Evolutionary conservation across 768 basidiomycete genomes (phyloP), one percentile per base, ranked within the genome.

Genomic region (Chalciporus sphaerocephalus): DNA sequence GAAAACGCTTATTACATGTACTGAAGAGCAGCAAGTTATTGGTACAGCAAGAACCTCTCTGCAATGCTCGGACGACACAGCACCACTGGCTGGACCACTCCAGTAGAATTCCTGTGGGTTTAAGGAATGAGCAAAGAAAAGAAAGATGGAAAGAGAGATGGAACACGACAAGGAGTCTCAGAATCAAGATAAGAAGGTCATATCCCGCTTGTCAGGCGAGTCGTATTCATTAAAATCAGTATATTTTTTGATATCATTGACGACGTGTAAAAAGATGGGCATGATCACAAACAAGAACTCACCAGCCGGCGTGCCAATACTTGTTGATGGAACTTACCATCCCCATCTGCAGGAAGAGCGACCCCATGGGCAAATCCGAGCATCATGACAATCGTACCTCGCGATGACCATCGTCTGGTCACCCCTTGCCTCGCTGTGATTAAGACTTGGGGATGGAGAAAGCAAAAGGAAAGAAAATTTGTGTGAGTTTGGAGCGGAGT

Each of bases 191-290:
- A 34, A 27, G 40, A 25, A 39, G 52, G 40, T 53, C 52, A 53
- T 51, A 15, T 51, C 52, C 33, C 30, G 45, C 52, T 43, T 58
- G 41, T 60, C 46, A 47, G 17, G 54, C 60, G 54, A 52, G 57
- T 61, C 60, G 50, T 58, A 61, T 53, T 61, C 60, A 61, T 61
- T 61, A 61, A 58, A 61, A 59, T 60, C 59, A 60, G 57, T 51
- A 32, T 52, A 24, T 40, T 58, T 55, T 60, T 56, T 53, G 42
- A 32, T 48, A 61, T 61, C 59, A 58, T 51, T 6, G 60, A 56
- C 52, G 12, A 27, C 27, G 10, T 27, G 27, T 27, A 27, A 12
- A n/a, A n/a, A 9, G 15, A 9, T 32, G n/a, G n/a, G n/a, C n/a
- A n/a, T n/a, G 30, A 32, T 32, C 2, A n/a, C 30, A 32, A 32